Base-by-base conservation (phyloP, 768 basidiomycete species). In the Kwoniella botswanensis region DNA sequence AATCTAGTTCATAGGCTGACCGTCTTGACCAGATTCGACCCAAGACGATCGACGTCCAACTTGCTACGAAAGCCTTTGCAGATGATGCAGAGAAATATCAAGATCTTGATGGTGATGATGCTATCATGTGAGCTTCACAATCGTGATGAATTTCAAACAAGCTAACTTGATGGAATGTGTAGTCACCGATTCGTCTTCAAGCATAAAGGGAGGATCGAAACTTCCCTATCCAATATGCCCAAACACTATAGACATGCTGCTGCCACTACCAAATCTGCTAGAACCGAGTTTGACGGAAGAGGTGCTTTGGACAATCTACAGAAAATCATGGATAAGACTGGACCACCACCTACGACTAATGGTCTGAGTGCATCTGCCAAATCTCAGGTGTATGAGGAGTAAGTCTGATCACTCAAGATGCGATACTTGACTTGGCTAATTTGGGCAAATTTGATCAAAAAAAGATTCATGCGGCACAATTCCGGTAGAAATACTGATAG, bases 401-500 rank as follows among this genome's bases (percentile, higher is more conserved):
- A 52, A 65, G 80, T 78, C 11, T 12, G 35, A 41, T 13, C 11
- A 17, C 22, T 59, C 26, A 18, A 18, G 26, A 4, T 24, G 46
- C 43, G 69, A 35, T 6, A 35, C 68, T 56, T 15, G 21, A 35
- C 18, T 26, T 17, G 44, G 46, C 18, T 50, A 6, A 12, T 24
- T 9, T 43, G 3, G 44, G 43, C 21, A 29, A 35, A 46, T 64
- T 24, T 9, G 22, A 15, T 10, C 65, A 26, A 43, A 1, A 1
- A 55, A 26, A 78, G 76, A 7, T 80, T 79, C 67, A 80, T 82
- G 79, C 61, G 68, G 52, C 76, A 75, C 26, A 72, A 82, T 52
- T n/a, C 61, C 2, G 78, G 79, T 0, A 57, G 81, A 44, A 76
- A 68, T 63, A 71, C 72, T 5, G 76, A 76, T 10, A 71, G 56